These are phyloP conservation scores for Oryza rufipogon DNA, from an alignment of 176 grass and related monocot genomes.

Conservation along the genomic window DNA sequence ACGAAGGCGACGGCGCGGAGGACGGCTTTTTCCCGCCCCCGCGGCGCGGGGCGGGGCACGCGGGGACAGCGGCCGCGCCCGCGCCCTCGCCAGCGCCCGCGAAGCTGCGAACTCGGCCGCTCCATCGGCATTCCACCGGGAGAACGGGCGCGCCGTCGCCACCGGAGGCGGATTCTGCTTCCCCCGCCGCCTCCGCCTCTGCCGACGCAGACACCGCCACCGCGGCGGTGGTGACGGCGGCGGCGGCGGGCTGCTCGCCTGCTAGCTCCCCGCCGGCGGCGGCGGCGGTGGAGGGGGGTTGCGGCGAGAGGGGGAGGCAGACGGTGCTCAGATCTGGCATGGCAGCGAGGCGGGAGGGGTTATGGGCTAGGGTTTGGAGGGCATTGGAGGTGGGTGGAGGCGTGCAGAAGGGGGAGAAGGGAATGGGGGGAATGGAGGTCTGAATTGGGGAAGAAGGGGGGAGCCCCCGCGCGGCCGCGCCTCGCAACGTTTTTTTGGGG, in stretches of 20 bases:
- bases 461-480: background rate
- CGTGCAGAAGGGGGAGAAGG: background rate
- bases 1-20: background rate
- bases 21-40: background rate
- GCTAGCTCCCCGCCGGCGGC: background rate
- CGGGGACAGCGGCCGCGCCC: background rate
- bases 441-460: conserved; percentile 38
- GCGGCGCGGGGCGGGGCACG: background rate
- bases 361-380: conserved; percentile 47
- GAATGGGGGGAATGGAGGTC: conserved; percentile 4
- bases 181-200: too few relatives aligned
- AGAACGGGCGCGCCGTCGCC: background rate
- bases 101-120: conserved; percentile 37
- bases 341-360: conserved; percentile 1
- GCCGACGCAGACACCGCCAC: background rate
- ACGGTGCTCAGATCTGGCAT: conserved; percentile 62
- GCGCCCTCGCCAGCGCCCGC: background rate
- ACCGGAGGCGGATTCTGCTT: background rate
- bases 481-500: conserved; percentile 9
- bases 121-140: conserved; percentile 40
- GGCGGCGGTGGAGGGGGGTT: background rate
- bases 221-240: background rate
- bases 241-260: conserved; percentile 6
- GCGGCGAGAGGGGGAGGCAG: conserved; percentile 33
- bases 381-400: conserved; percentile 39